Base-by-base conservation (phyloP, 1,284 basidiomycete genomes). In the Vanrija sp. region DNA sequence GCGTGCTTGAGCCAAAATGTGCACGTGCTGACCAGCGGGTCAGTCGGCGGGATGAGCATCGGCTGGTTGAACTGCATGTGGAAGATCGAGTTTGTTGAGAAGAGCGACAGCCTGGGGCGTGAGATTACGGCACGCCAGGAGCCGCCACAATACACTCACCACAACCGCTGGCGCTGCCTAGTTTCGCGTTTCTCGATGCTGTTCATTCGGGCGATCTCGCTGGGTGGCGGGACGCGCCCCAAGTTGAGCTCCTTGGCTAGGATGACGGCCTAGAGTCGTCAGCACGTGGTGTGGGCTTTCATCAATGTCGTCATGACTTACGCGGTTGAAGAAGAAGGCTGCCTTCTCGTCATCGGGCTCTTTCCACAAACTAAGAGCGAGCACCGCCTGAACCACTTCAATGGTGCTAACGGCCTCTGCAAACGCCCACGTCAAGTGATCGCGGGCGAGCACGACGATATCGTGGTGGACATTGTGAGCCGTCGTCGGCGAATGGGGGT, bases 311-410 rank as follows among this genome's bases (percentile, higher is more conserved):
- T 18, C 29, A 21, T 12, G 6, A 59, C 65, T 25, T 40, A 69
- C 68, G 34, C 69, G 54, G 53, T 64, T 69, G 43, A 72, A 66
- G 46, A 68, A 66, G 50, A 63, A 69, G 16, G 65, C 61, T 3
- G 69, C 65, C 53, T 69, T 72, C 44, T 72, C 68, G 49, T 72
- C 69, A 25, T 72, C 68, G 5, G 69, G 66, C 51, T 72, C 69
- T 47, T 72, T 72, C 59, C 66, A 64, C 12, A 72, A 53, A 9
- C 61, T 57, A 18, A 72, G 49, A 3, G 68, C 53, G 5, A 60
- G 55, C 44, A 69, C 63, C 1, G 68, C 69, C 43, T 68, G 60
- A 1, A 69, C 62, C 8, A 67, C 63, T 25, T 69, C 64, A 19
- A 72, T 54, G 3, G 57, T 62, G 28, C 58, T 51, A 23, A 62